Evolutionary conservation across 139 green algal genomes (phyloP), one percentile per base, ranked within the genome.

Genomic region (Chlorella vulgaris): DNA sequence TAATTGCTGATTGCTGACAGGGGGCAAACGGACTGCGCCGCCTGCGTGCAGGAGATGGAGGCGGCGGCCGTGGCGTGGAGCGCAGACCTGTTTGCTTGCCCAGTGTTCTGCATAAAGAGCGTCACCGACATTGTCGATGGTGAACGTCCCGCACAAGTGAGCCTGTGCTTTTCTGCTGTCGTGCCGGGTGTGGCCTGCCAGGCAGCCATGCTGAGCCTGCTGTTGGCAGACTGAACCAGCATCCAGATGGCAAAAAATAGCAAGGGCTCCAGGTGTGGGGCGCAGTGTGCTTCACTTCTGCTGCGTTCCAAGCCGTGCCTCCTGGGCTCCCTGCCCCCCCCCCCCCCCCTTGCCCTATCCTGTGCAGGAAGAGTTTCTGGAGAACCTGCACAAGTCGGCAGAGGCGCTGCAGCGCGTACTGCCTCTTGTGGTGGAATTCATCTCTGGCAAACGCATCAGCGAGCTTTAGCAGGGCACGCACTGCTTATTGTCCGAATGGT

Each of bases 41-140:
- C n/a, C n/a, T n/a, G n/a, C n/a, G n/a, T 31, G 28, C 77, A 83
- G 78, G 96, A 99, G 82, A 99, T 99, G 96, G 96, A 99, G 83
- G 94, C 90, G 1, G 94, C 93, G 4, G 92, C 89, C 26, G 91
- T 97, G 39, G 92, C 92, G 0, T 97, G 94, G 93, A 82, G 88
- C 28, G 91, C 89, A 3, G 50, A 82, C 51, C 78, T 97, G 8
- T 95, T 91, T 69, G 39, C 74, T 21, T 88, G 79, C 15, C 94
- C 96, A 26, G 82, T 98, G 35, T 87, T 99, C 43, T 92, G 86
- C 69, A 58, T 96, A 42, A 98, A 97, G 86, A 69, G 89, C 24
- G 83, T 96, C 33, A 98, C 95, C 0, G 96, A 99, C 89, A 98
- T 99, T 84, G 96, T 99, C 67, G 96, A 99, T 73, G 96, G 95